Evolutionary conservation across 306 rosid species (phyloP).

Genomic region (Lathyrus aphaca): DNA sequence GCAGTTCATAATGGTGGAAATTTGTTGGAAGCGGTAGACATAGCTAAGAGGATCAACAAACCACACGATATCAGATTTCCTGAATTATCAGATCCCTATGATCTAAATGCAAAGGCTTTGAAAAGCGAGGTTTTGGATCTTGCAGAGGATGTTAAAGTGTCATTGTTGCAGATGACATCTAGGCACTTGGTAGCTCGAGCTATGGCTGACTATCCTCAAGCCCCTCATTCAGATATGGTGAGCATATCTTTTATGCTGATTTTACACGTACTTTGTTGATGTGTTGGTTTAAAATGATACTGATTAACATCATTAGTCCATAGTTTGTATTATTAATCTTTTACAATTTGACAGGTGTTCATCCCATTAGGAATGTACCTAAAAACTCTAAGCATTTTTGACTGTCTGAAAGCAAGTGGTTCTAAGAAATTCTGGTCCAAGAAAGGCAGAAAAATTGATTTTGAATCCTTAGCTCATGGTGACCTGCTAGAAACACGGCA

Average conservation of each 20-base stretch:
- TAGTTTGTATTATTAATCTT: constrained; percentile 32
- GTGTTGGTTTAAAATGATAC: neutral
- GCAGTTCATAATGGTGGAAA: constrained; percentile 83
- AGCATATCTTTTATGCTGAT: constrained; percentile 28
- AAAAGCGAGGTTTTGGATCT: constrained; percentile 60
- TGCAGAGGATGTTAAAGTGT: constrained; percentile 51
- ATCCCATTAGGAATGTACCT: constrained; percentile 64
- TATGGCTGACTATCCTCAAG: constrained; percentile 70
- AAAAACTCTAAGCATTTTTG: constrained; percentile 56
- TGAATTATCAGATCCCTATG: constrained; percentile 63
- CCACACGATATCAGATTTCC: constrained; percentile 59
- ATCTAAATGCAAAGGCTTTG: constrained; percentile 48
- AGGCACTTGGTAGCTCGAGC: constrained; percentile 71
- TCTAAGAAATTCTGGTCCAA: constrained; percentile 44
- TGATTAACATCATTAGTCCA: constrained; percentile 7
- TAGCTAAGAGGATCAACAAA: constrained; percentile 64
- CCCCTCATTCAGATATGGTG: constrained; percentile 81
- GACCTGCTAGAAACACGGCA: constrained; percentile 58
- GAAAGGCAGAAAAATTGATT: constrained; percentile 62
- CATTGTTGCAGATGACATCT: constrained; percentile 68
- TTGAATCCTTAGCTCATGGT: constrained; percentile 58
- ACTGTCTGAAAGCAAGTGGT: constrained; percentile 45
- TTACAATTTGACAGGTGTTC: constrained; percentile 64
- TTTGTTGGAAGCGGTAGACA: constrained; percentile 64
- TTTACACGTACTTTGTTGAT: constrained; percentile 19